A percentile compares a stretch with the other conserved stretches of the same genome.
Evolutionary conservation across 2,329 filamentous ascomycete species (phyloP).

Genomic region (Calonectria montana): DNA sequence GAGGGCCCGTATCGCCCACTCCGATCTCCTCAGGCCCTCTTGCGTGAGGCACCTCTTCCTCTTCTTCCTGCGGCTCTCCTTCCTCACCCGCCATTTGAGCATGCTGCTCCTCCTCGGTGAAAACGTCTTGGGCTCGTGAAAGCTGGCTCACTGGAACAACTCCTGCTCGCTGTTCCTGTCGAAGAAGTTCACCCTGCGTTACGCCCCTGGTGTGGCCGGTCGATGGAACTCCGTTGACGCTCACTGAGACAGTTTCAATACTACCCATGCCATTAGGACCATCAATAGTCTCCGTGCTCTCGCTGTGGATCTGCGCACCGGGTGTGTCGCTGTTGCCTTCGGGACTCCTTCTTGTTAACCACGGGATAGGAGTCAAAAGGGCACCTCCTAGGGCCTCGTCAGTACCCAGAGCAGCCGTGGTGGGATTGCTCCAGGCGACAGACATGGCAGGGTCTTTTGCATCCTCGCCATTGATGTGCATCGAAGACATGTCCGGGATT

Average conservation of each 20-base stretch:
- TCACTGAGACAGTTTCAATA: constrained; percentile 84
- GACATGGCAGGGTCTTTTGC: constrained; percentile 50
- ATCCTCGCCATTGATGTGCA: constrained; percentile 72
- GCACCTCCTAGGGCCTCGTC: constrained; percentile 93
- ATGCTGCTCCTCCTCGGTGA: constrained; percentile 42
- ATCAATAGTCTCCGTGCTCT: constrained; percentile 83
- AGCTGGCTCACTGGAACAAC: constrained; percentile 78
- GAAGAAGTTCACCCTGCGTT: constrained; percentile 84
- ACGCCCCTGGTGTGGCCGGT: constrained; percentile 66
- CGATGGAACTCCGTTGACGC: constrained; percentile 75
- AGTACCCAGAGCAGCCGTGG: constrained; percentile 71
- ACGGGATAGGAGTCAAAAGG: constrained; percentile 92
- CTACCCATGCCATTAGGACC: constrained; percentile 83
- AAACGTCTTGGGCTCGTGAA: constrained; percentile 53
- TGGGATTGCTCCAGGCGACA: constrained; percentile 62
- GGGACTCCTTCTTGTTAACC: constrained; percentile 68
- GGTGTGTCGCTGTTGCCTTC: constrained; percentile 44
- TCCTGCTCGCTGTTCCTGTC: constrained; percentile 88
- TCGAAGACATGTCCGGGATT: constrained; percentile 67
- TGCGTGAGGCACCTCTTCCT: constrained; percentile 78
- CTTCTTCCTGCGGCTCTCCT: constrained; percentile 54
- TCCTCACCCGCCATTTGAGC: constrained; percentile 43
- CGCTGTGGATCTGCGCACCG: constrained; percentile 68
- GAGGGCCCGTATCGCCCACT: constrained; percentile 86
- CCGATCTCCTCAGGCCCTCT: constrained; percentile 88